phyloP scores from a whole-genome alignment of 164 flowering plant species.

The Vitis amurensis region DNA sequence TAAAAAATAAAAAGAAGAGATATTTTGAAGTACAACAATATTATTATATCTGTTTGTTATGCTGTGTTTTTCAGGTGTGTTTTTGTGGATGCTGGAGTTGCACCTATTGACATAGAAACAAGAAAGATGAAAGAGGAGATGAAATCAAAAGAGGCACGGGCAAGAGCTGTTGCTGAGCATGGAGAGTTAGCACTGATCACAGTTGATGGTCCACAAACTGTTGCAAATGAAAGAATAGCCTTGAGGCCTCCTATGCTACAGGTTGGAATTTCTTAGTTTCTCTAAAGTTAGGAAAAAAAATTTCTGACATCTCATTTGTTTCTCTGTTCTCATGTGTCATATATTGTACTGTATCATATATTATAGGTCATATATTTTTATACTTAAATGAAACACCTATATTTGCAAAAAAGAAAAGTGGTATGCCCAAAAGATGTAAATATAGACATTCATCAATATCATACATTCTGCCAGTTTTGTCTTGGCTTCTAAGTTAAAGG shows the following conservation, averaged over 20 bases:
- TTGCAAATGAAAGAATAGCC: slow-evolving; percentile 64
- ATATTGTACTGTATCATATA: too few relatives aligned
- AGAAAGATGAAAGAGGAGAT: slow-evolving; percentile 83
- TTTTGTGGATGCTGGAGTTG: slow-evolving; percentile 98
- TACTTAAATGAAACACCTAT: too few relatives aligned
- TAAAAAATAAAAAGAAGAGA: too few relatives aligned
- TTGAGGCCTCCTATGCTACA: slow-evolving; percentile 97
- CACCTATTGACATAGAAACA: slow-evolving; percentile 87
- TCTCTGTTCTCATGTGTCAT: too few relatives aligned
- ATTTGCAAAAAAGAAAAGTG: too few relatives aligned
- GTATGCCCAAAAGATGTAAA: too few relatives aligned
- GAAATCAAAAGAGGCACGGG: slow-evolving; percentile 69
- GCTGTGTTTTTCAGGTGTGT: slow-evolving; percentile 62
- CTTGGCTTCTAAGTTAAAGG: too few relatives aligned
- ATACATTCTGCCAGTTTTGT: too few relatives aligned
- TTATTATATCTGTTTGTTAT: background rate
- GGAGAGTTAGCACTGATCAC: slow-evolving; percentile 91
- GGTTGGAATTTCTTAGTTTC: slow-evolving; percentile 31
- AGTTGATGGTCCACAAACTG: slow-evolving; percentile 72
- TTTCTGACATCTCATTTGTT: too few relatives aligned
- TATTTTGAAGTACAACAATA: background rate
- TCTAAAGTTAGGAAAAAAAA: too few relatives aligned
- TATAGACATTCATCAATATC: too few relatives aligned
- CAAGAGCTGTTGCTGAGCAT: slow-evolving; percentile 89
- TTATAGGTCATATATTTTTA: too few relatives aligned